Percentiles rank a stretch among this genome's conserved stretches.
phyloP scores from a whole-genome alignment of 371 early-diverging fungal species.

The Mucor lusitanicus region DNA sequence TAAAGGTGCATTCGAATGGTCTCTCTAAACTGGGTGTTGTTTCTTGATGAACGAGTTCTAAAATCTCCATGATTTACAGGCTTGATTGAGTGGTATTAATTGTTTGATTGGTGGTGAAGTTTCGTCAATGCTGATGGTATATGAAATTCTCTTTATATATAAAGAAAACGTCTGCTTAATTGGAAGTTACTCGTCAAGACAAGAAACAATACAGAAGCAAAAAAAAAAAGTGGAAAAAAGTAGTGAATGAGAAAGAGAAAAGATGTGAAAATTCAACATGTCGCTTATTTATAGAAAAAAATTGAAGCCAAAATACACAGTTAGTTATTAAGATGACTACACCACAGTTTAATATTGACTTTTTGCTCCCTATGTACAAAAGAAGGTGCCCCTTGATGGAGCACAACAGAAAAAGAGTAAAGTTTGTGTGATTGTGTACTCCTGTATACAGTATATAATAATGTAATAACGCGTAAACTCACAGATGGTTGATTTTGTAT shows the following conservation, averaged over 20 bases:
- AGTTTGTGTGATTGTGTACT: slow-evolving; percentile 7
- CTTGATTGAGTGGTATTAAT: background rate
- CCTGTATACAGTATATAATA: background rate
- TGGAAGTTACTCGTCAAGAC: slow-evolving; percentile 19
- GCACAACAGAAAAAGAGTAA: slow-evolving; percentile 5
- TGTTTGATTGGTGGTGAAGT: background rate
- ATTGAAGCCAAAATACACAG: background rate
- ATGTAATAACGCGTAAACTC: slow-evolving; percentile 1
- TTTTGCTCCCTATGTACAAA: background rate
- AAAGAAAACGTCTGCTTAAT: background rate
- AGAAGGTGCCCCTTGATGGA: background rate
- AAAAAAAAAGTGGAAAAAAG: background rate
- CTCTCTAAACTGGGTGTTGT: slow-evolving; percentile 35
- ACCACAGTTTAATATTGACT: background rate
- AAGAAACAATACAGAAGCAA: slow-evolving; percentile 7
- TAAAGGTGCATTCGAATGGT: slow-evolving; percentile 66
- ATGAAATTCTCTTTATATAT: background rate
- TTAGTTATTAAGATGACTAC: background rate
- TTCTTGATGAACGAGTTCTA: slow-evolving; percentile 66
- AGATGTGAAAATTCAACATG: background rate
- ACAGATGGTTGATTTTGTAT: background rate
- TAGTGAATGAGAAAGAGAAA: background rate
- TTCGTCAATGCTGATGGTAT: background rate
- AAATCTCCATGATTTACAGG: slow-evolving; percentile 56
- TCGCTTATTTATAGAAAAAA: slow-evolving; percentile 12